These are phyloP conservation scores for Diospyros lotus DNA, from an alignment of 148 eudicot species.

Conservation along the genomic window DNA sequence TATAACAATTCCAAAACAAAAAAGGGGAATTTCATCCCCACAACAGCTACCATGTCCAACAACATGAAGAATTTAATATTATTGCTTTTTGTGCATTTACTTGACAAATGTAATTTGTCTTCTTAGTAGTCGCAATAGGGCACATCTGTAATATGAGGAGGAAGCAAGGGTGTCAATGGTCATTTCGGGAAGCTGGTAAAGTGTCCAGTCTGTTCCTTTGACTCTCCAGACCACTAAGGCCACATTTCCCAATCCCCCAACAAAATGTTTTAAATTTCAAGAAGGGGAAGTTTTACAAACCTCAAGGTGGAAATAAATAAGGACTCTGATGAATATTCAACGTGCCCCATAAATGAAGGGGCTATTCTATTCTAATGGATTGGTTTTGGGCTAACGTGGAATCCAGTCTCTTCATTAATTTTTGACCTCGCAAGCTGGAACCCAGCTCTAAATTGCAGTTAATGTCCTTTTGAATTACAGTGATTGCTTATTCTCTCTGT, in stretches of 20 bases:
- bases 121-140: slow-evolving; percentile 13
- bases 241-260: slow-evolving; percentile 11
- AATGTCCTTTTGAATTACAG: slow-evolving; percentile 10
- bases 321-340: not conserved
- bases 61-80: too few relatives aligned
- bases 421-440: slow-evolving; percentile 17
- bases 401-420: slow-evolving; percentile 12
- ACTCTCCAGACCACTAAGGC: slow-evolving; percentile 7
- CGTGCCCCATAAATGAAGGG: slow-evolving; percentile 5
- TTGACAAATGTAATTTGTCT: not conserved
- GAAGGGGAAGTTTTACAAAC: slow-evolving; percentile 8
- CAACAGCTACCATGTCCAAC: not conserved
- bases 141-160: not conserved
- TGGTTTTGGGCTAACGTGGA: too few relatives aligned
- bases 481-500: slow-evolving; percentile 16
- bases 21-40: too few relatives aligned
- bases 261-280: not conserved
- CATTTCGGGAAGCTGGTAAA: slow-evolving; percentile 8
- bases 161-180: slow-evolving; percentile 13
- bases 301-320: slow-evolving; percentile 6
- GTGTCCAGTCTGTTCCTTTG: slow-evolving; percentile 23
- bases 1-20: too few relatives aligned
- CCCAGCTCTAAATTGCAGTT: slow-evolving; percentile 12
- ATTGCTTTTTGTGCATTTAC: not conserved
- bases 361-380: too few relatives aligned